Percentiles rank a stretch among this genome's conserved stretches.
Conservation (phyloP, 345 rosid species). For the Citrus sp. region DNA sequence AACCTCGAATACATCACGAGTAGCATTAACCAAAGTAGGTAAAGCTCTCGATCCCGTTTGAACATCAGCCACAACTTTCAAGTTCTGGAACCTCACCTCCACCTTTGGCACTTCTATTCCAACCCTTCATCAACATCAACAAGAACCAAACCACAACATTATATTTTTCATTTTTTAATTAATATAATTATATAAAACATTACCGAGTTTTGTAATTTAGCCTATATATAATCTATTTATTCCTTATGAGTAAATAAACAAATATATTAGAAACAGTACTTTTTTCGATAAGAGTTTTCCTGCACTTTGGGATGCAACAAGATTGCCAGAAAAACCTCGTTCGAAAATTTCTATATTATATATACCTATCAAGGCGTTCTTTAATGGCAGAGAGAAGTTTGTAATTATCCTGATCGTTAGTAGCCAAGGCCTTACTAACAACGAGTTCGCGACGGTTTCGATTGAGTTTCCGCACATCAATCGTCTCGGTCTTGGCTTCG, state of each 20-base stretch:
- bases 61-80: slow-evolving; percentile 57
- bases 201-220: too few relatives aligned
- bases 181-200: too few relatives aligned
- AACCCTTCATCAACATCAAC: slow-evolving; percentile 36
- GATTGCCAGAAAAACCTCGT: too few relatives aligned
- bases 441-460: slow-evolving; percentile 61
- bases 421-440: slow-evolving; percentile 76
- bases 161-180: too few relatives aligned
- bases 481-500: slow-evolving; percentile 34
- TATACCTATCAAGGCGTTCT: slow-evolving; percentile 71
- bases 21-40: slow-evolving; percentile 70
- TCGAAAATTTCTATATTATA: too few relatives aligned
- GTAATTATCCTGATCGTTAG: slow-evolving; percentile 74
- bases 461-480: slow-evolving; percentile 66
- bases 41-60: slow-evolving; percentile 77
- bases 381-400: slow-evolving; percentile 66
- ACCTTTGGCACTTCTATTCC: slow-evolving; percentile 72
- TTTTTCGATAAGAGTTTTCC: too few relatives aligned
- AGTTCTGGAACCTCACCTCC: slow-evolving; percentile 68
- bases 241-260: too few relatives aligned
- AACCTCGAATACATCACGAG: slow-evolving; percentile 70
- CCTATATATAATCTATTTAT: too few relatives aligned
- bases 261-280: too few relatives aligned
- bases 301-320: too few relatives aligned
- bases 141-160: background rate